phyloP scores from a whole-genome alignment of 805 yeast genomes.

The Myxozyma neglecta region DNA sequence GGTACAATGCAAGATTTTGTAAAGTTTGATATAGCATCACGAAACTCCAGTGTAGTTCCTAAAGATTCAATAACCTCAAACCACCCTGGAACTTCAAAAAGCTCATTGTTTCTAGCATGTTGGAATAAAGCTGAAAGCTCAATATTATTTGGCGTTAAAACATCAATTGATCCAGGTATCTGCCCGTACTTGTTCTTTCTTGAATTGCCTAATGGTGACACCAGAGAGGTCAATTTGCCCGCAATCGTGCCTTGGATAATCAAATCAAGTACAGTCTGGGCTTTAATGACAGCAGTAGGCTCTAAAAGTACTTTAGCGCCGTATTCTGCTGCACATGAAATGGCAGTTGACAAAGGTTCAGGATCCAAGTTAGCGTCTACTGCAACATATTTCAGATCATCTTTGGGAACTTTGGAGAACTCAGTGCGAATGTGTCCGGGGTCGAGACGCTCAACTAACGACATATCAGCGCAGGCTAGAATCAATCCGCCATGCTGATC shows the following conservation, averaged over 20 bases:
- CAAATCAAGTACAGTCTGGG: slow-evolving; percentile 38
- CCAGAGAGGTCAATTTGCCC: neutral
- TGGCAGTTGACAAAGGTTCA: slow-evolving; percentile 44
- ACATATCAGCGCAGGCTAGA: slow-evolving; percentile 84
- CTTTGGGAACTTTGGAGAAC: slow-evolving; percentile 42
- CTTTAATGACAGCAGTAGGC: slow-evolving; percentile 74
- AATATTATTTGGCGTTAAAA: slow-evolving; percentile 67
- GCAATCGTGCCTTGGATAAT: slow-evolving; percentile 32
- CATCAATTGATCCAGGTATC: slow-evolving; percentile 33
- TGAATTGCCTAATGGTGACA: neutral
- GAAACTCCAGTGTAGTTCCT: slow-evolving; percentile 49
- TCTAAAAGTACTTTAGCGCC: slow-evolving; percentile 54
- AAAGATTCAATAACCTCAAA: slow-evolving; percentile 68
- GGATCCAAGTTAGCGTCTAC: slow-evolving; percentile 68
- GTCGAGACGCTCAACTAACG: slow-evolving; percentile 53
- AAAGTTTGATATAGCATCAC: slow-evolving; percentile 39
- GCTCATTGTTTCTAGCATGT: slow-evolving; percentile 47
- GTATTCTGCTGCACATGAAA: slow-evolving; percentile 36
- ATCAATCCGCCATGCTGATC: slow-evolving; percentile 60
- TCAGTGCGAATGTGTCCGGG: slow-evolving; percentile 46
- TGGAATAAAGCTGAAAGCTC: slow-evolving; percentile 61
- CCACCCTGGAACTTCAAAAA: slow-evolving; percentile 64
- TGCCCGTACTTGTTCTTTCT: neutral
- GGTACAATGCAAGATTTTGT: slow-evolving; percentile 40
- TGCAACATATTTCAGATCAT: slow-evolving; percentile 43